phyloP scores from a whole-genome alignment of 805 yeast species.

The Jamesozyma rosinii region DNA sequence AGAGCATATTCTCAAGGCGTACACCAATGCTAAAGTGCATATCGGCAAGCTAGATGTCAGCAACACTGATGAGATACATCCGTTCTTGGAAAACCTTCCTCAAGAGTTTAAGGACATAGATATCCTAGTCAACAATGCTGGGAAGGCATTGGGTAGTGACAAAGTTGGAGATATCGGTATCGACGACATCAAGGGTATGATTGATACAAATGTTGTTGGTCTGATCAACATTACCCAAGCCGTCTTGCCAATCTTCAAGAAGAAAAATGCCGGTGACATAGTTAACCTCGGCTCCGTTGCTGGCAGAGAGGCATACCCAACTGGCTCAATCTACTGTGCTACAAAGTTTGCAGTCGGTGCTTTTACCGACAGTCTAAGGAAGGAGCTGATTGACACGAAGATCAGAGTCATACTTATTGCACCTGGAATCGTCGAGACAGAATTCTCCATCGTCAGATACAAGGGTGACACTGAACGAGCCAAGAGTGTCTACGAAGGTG shows the following conservation, averaged over 20 bases:
- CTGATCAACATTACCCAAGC: conserved; percentile 77
- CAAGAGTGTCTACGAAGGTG: conserved; percentile 45
- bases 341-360: conserved; percentile 65
- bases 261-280: conserved; percentile 62
- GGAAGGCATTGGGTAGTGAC: conserved; percentile 73
- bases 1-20: conserved; percentile 37
- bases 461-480: conserved; percentile 49
- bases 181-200: conserved; percentile 65
- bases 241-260: conserved; percentile 60
- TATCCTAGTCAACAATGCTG: conserved; percentile 64
- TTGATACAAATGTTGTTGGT: conserved; percentile 81
- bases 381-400: conserved; percentile 62
- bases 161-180: conserved; percentile 57
- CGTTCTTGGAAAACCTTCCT: conserved; percentile 48
- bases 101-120: conserved; percentile 54
- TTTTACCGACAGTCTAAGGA: conserved; percentile 61
- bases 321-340: conserved; percentile 72
- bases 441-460: conserved; percentile 51
- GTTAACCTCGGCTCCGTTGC: conserved; percentile 72
- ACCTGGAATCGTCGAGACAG: conserved; percentile 66
- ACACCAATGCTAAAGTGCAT: conserved; percentile 39
- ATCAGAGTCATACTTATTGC: conserved; percentile 58
- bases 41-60: conserved; percentile 50
- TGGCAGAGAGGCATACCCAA: conserved; percentile 71
- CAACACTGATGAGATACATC: conserved; percentile 40